Evolutionary conservation across 176 grass and related monocot genomes (phyloP).

Genomic region (Themeda triandra): DNA sequence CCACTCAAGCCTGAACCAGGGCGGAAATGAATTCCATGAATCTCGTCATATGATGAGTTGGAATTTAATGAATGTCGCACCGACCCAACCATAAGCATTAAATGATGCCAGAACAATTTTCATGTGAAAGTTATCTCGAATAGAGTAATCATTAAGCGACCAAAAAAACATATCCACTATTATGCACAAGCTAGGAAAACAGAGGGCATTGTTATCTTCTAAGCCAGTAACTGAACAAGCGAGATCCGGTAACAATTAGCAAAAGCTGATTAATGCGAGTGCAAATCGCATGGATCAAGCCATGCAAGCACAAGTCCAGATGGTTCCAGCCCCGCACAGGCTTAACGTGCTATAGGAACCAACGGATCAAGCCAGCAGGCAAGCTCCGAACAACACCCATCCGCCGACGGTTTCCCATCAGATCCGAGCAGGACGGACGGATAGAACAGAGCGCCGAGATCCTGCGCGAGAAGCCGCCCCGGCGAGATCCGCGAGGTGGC

Average conservation of each 20-base stretch:
- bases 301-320: neutral
- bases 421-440: neutral
- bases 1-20: neutral
- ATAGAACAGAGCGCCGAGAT: neutral
- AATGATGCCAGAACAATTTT: neutral
- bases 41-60: neutral
- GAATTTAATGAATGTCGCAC: neutral
- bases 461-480: neutral
- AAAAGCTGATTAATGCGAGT: neutral
- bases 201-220: neutral
- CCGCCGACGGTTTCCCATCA: neutral
- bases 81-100: neutral
- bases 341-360: neutral
- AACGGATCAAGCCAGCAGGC: neutral
- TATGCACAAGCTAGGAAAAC: neutral
- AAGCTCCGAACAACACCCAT: neutral
- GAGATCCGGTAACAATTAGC: neutral
- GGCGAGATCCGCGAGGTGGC: constrained; percentile 30
- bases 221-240: neutral
- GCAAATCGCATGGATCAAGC: neutral
- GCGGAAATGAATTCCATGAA: neutral
- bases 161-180: neutral
- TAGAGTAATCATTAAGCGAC: neutral
- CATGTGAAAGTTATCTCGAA: neutral
- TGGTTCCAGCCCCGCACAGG: neutral